Base-by-base conservation (phyloP, 2,329 filamentous ascomycete genomes). In the Cladosporium halotolerans region DNA sequence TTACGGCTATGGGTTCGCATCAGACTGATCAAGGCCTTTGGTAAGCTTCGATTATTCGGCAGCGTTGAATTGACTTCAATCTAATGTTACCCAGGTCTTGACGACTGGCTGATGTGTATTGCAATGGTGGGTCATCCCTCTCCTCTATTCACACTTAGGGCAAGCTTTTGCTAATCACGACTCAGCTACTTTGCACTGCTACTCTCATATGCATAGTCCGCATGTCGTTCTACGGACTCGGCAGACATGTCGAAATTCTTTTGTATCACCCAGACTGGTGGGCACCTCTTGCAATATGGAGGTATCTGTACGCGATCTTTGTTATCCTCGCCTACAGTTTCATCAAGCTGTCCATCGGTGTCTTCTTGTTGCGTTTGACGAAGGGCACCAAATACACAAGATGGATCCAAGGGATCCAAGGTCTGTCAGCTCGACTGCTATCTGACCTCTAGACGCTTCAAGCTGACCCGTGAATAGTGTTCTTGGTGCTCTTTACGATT, bases 331-430 rank as follows among this genome's bases (percentile, higher is more conserved):
- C 44, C 6, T 46, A 46, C 28, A 46, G 44, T 13, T 46, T 46
- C 32, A 46, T 46, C 32, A 46, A 46, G 31, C 44, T 46, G 10
- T 46, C 44, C 10, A 46, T 46, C 19, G 44, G 31, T 11, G 44
- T 46, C 3, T 46, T 46, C 9, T 18, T 46, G 44, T 33, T 46
- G 9, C 44, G 44, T 8, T 33, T 46, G 16, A 46, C 44, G 13
- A 32, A 46, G 32, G 18, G 44, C 10, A 46, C 44, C 3, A 46
- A 36, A 1, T 46, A 34, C 44, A 46, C 18, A 19, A 34, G 44
- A 33, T 32, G 32, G 10, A 10, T 46, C 13, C 44, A 33, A 36
- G 44, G 44, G 9, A 28, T 46, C 14, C 32, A 34, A 46, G 44
- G 44, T 46, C 13, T 19, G 32, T 28, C 23, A 7, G 6, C 3